Evolutionary conservation across 2,329 filamentous ascomycete genomes (phyloP).

Genomic region (Tolypocladium sp.): DNA sequence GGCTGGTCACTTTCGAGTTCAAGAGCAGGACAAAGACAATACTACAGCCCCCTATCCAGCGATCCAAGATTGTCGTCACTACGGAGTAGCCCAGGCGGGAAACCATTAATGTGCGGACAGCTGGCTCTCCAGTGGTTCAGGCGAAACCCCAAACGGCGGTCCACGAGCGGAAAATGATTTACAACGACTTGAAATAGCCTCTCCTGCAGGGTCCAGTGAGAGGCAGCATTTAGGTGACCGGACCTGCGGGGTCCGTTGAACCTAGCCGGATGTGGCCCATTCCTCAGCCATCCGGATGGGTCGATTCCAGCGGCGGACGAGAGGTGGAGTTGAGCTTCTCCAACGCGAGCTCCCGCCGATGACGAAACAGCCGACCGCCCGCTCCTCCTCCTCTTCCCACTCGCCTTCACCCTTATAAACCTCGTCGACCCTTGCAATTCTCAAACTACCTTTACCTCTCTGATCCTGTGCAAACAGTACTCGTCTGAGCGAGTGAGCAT

Average conservation of each 20-base stretch:
- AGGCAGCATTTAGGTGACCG: background rate
- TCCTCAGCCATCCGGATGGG: background rate
- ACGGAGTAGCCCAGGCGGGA: no score
- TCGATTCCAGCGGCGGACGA: background rate
- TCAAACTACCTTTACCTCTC: background rate
- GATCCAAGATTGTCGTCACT: no score
- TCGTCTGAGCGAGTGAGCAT: background rate
- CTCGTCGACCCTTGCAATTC: background rate
- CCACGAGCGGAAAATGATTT: no score
- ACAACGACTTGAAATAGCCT: no score
- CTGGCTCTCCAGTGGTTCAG: no score
- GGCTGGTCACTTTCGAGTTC: no score
- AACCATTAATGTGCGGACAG: no score
- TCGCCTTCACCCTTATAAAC: background rate
- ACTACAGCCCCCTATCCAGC: no score
- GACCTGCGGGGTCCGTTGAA: background rate
- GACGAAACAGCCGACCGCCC: background rate
- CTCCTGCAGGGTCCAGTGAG: background rate
- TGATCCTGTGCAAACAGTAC: background rate
- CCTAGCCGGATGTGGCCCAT: background rate
- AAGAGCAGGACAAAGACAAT: no score
- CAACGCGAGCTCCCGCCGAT: background rate
- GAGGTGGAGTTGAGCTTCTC: background rate
- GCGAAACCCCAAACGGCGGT: no score
- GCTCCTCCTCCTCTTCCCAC: background rate